A percentile compares a stretch with the other conserved stretches of the same genome.
Conservation (phyloP, 2,329 filamentous ascomycete species). For the Exophiala mesophila region DNA sequence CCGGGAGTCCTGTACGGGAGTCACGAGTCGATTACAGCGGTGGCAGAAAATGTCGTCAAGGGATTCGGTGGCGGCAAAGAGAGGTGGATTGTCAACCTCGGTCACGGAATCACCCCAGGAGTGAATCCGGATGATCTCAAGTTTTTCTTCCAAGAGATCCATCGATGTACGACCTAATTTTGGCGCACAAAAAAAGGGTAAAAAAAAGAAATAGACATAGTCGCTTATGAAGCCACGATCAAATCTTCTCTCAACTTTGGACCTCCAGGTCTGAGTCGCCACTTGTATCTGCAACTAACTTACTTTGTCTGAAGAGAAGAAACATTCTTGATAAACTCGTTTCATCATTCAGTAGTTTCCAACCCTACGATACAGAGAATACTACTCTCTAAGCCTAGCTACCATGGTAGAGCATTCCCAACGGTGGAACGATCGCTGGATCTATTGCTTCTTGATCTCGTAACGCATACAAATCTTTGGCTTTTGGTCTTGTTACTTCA, state of each 20-base stretch:
- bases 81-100: constrained; percentile 95
- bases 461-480: too few relatives aligned
- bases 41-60: constrained; percentile 78
- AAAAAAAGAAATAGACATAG: constrained; percentile 1
- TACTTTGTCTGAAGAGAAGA: too few relatives aligned
- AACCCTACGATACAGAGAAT: too few relatives aligned
- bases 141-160: constrained; percentile 91
- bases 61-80: constrained; percentile 80
- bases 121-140: constrained; percentile 90
- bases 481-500: too few relatives aligned
- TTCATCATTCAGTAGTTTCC: too few relatives aligned
- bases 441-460: too few relatives aligned
- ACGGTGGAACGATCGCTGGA: too few relatives aligned
- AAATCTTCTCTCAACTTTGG: neutral
- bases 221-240: constrained; percentile 3
- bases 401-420: too few relatives aligned
- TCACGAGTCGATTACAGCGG: constrained; percentile 71
- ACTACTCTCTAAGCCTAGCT: too few relatives aligned
- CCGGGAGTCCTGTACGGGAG: constrained; percentile 88
- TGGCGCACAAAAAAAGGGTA: neutral
- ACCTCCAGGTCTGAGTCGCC: too few relatives aligned
- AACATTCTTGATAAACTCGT: too few relatives aligned
- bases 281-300: too few relatives aligned
- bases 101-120: constrained; percentile 94
- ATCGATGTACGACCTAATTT: constrained; percentile 51